Conservation (phyloP, 2,329 filamentous ascomycete genomes). For the Trichoderma atrobrunneum region DNA sequence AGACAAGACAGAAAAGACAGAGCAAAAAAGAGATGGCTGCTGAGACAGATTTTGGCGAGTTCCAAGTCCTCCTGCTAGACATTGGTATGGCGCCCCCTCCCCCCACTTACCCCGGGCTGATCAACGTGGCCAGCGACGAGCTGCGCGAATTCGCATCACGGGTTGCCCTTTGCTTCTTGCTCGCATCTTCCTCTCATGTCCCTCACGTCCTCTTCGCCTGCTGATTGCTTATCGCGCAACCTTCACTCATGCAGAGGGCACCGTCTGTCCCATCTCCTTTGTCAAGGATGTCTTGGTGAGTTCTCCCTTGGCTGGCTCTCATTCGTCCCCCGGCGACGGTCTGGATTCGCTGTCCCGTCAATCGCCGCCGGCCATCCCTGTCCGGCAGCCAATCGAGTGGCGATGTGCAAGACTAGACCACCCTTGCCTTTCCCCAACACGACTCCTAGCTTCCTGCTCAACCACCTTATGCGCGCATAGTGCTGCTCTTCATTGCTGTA, state of each 20-base stretch:
- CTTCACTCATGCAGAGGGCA: slow-evolving; percentile 59
- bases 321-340: slow-evolving; percentile 19
- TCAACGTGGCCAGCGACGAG: slow-evolving; percentile 4
- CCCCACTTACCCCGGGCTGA: slow-evolving; percentile 15
- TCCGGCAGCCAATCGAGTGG: slow-evolving; percentile 20
- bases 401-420: slow-evolving; percentile 5
- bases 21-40: slow-evolving; percentile 9
- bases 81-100: slow-evolving; percentile 32
- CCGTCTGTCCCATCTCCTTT: slow-evolving; percentile 79
- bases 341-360: slow-evolving; percentile 19
- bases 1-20: background rate
- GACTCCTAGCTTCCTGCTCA: slow-evolving; percentile 13
- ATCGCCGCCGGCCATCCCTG: slow-evolving; percentile 18
- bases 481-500: background rate
- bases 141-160: slow-evolving; percentile 4
- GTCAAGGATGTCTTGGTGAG: slow-evolving; percentile 80
- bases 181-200: background rate
- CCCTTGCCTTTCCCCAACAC: slow-evolving; percentile 19
- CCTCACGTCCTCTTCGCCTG: background rate
- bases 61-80: slow-evolving; percentile 36
- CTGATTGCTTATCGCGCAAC: slow-evolving; percentile 21
- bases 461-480: slow-evolving; percentile 15
- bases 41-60: slow-evolving; percentile 29
- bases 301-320: slow-evolving; percentile 25
- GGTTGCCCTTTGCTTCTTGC: background rate